A percentile compares a stretch with the other conserved stretches of the same genome.
Conservation (phyloP, 2,329 filamentous ascomycete genomes). For the Capronia americana region DNA sequence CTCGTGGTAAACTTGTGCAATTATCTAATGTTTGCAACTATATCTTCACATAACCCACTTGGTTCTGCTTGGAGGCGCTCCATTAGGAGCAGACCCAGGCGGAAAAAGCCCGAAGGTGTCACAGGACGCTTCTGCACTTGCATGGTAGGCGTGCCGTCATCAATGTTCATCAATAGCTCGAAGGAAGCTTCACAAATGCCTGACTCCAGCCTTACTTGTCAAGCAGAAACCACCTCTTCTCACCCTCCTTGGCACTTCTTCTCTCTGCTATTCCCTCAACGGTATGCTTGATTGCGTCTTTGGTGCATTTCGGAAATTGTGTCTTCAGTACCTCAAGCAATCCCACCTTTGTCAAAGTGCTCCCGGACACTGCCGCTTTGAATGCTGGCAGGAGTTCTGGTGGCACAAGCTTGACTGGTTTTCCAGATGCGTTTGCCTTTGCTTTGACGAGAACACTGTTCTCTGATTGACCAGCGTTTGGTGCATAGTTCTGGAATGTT, state of each 20-base stretch:
- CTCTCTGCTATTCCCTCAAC: slow-evolving; percentile 70
- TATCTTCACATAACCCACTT: not conserved
- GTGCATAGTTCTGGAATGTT: not conserved
- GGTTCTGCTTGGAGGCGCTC: not conserved
- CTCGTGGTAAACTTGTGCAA: not conserved
- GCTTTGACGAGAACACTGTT: slow-evolving; percentile 20
- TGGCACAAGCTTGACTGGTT: slow-evolving; percentile 53
- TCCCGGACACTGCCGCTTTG: slow-evolving; percentile 72
- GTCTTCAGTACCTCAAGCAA: slow-evolving; percentile 77
- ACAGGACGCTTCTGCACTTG: not conserved
- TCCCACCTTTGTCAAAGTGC: slow-evolving; percentile 74
- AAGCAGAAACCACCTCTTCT: slow-evolving; percentile 67
- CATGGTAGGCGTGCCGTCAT: not conserved
- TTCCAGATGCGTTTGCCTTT: slow-evolving; percentile 20
- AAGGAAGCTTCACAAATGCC: not conserved
- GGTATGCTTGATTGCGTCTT: slow-evolving; percentile 73
- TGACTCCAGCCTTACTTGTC: not conserved
- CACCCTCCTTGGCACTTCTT: slow-evolving; percentile 65
- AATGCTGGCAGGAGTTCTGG: slow-evolving; percentile 69
- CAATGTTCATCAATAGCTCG: not conserved
- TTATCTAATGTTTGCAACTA: not conserved
- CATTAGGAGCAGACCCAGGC: not conserved
- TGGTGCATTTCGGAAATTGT: slow-evolving; percentile 73
- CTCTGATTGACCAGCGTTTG: slow-evolving; percentile 4
- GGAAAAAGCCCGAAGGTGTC: not conserved